Percentiles rank a stretch among this genome's conserved stretches.
Conservation (phyloP, 805 yeast species). For the Yueomyces sp. region DNA sequence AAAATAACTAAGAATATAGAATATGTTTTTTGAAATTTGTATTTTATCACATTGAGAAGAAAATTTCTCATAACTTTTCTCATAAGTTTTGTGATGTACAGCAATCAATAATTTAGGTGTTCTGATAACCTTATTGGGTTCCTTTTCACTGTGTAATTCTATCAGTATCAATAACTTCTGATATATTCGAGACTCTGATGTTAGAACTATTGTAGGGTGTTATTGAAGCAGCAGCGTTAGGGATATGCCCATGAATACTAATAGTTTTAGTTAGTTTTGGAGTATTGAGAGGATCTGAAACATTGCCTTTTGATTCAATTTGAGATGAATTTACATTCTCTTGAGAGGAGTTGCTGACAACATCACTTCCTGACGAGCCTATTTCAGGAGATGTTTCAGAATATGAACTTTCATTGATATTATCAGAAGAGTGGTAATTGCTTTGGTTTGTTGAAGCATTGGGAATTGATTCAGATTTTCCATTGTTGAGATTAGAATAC, state of each 20-base stretch:
- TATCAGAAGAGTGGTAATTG: too few species aligned
- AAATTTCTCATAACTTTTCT: too few species aligned
- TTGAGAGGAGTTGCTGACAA: not conserved
- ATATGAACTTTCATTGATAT: too few species aligned
- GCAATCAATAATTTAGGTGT: too few species aligned
- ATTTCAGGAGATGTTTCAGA: too few species aligned
- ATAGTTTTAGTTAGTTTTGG: slow-evolving; percentile 10
- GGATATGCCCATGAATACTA: slow-evolving; percentile 18
- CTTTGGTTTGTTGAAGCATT: too few species aligned
- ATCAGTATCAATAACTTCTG: slow-evolving; percentile 20
- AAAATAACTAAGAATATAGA: not conserved
- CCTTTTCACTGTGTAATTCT: slow-evolving; percentile 18
- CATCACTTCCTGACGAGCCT: not conserved
- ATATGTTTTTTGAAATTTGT: too few species aligned
- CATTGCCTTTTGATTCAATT: not conserved
- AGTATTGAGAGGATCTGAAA: not conserved
- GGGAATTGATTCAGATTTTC: too few species aligned
- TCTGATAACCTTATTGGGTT: too few species aligned
- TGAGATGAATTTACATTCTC: not conserved
- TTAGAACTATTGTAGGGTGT: slow-evolving; percentile 23
- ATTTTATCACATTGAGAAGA: too few species aligned
- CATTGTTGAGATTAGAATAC: not conserved
- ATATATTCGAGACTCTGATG: slow-evolving; percentile 10
- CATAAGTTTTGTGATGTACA: too few species aligned
- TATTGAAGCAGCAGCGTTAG: slow-evolving; percentile 9